Base-by-base conservation (phyloP, 83 land plant species). In the Isoetes engelmannii region DNA sequence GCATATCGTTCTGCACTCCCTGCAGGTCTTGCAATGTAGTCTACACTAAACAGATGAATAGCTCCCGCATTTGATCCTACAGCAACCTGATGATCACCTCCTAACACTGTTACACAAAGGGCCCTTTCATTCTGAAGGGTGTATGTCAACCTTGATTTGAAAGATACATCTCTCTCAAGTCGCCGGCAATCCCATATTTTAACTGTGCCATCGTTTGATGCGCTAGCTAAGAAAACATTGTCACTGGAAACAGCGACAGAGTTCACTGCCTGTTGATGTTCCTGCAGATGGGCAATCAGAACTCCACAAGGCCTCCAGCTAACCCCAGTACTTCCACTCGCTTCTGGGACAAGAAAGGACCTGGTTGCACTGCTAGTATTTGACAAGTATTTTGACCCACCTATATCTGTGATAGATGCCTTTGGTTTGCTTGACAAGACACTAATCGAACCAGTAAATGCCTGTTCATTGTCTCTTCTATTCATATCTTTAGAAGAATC, bases 151-250 rank as follows among this genome's bases (percentile, higher is more conserved):
- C 93, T 84, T 44, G 99, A 95, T 60, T 87, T 75, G 58, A 95
- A 95, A 61, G 99, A 89, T 20, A 91, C 89, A 66, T 91, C 91
- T 75, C 88, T 84, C 69, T 95, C 99, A 47, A 95, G 74, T 45
- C 95, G 92, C 60, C 88, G 80, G 44, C 91, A 80, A 69, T 95
- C 97, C 99, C 99, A 95, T 43, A 95, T 75, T 76, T 92, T 95
- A 4, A 95, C 92, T 13, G 83, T 86, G 21, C 94, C 86, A 75
- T 95, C 99, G 78, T 95, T 87, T 66, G 99, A 91, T 20, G 89
- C 94, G 80, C 87, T 91, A 5, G 86, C 89, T 78, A 95, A 92
- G 75, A 91, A 91, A 64, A 73, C 68, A 46, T 91, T 84, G 69
- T 95, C 99, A 78, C 74, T 69, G 68, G 99, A 88, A 55, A 89